phyloP scores from a whole-genome alignment of 2,329 filamentous ascomycete species.

The Atkinsonella hypoxylon region DNA sequence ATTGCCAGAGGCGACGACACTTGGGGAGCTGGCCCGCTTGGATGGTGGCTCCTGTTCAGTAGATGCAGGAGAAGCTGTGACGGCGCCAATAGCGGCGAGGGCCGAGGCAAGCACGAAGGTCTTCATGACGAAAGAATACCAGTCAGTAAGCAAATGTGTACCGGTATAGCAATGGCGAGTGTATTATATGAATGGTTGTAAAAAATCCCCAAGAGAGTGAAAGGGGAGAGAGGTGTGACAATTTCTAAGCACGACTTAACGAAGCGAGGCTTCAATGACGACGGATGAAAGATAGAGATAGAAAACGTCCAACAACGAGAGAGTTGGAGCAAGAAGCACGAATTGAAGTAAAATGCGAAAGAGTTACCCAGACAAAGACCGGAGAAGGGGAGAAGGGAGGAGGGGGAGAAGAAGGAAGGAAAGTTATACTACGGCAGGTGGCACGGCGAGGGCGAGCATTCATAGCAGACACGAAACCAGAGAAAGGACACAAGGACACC shows the following conservation, averaged over 20 bases:
- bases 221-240: slow-evolving; percentile 6
- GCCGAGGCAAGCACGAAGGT: slow-evolving; percentile 32
- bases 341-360: slow-evolving; percentile 14
- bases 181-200: slow-evolving; percentile 1
- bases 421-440: background rate
- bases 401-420: background rate
- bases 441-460: background rate
- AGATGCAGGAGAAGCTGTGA: slow-evolving; percentile 36
- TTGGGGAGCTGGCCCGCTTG: slow-evolving; percentile 37
- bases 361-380: slow-evolving; percentile 5
- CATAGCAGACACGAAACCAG: too few relatives aligned
- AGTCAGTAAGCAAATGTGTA: slow-evolving; percentile 7
- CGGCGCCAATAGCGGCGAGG: slow-evolving; percentile 33
- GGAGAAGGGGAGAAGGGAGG: slow-evolving; percentile 10
- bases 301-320: slow-evolving; percentile 24
- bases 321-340: slow-evolving; percentile 17
- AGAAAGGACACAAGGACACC: too few relatives aligned
- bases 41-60: slow-evolving; percentile 34
- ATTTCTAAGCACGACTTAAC: slow-evolving; percentile 4
- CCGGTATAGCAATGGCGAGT: background rate
- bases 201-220: slow-evolving; percentile 10
- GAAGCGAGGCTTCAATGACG: slow-evolving; percentile 7
- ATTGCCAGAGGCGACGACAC: slow-evolving; percentile 44
- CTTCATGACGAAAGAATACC: slow-evolving; percentile 32
- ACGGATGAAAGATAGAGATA: slow-evolving; percentile 9